Conservation (phyloP, 352 stramenopile species). For the Phytopythium kandeliae region DNA sequence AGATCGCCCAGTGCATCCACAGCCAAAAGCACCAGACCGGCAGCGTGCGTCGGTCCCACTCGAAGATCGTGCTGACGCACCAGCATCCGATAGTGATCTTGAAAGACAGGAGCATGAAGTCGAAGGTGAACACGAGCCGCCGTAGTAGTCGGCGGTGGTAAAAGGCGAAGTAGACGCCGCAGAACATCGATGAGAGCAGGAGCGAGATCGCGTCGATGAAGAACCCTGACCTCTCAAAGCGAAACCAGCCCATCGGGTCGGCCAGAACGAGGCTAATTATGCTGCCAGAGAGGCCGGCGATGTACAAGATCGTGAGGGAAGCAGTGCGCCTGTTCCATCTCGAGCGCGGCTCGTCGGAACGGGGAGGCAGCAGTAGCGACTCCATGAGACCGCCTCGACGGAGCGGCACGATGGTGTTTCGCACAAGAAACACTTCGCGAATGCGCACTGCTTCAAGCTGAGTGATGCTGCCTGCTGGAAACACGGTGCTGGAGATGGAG, state of each 20-base stretch:
- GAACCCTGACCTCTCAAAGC: not conserved
- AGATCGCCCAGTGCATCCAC: slow-evolving; percentile 28
- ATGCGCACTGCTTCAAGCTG: slow-evolving; percentile 13
- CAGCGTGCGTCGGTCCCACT: slow-evolving; percentile 12
- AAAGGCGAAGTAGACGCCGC: slow-evolving; percentile 10
- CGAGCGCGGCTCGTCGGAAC: not conserved
- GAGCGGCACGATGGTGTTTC: slow-evolving; percentile 8
- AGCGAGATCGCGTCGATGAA: not conserved
- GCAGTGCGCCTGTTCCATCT: not conserved
- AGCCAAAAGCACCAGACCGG: slow-evolving; percentile 17
- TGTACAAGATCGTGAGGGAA: not conserved
- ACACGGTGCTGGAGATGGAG: not conserved
- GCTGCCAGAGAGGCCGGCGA: not conserved
- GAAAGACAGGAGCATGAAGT: slow-evolving; percentile 20
- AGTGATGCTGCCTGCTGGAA: not conserved
- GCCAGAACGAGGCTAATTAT: not conserved
- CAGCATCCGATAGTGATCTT: slow-evolving; percentile 16
- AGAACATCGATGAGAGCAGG: slow-evolving; percentile 9
- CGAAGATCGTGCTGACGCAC: slow-evolving; percentile 15
- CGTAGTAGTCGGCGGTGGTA: slow-evolving; percentile 17
- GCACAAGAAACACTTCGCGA: slow-evolving; percentile 8
- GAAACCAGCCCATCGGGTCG: not conserved
- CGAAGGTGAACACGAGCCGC: slow-evolving; percentile 21
- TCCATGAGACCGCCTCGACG: not conserved
- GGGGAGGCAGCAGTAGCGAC: not conserved